Percentiles rank a stretch among this genome's conserved stretches.
Evolutionary conservation across 805 yeast species (phyloP).

Genomic region (Hanseniaspora lachancei): DNA sequence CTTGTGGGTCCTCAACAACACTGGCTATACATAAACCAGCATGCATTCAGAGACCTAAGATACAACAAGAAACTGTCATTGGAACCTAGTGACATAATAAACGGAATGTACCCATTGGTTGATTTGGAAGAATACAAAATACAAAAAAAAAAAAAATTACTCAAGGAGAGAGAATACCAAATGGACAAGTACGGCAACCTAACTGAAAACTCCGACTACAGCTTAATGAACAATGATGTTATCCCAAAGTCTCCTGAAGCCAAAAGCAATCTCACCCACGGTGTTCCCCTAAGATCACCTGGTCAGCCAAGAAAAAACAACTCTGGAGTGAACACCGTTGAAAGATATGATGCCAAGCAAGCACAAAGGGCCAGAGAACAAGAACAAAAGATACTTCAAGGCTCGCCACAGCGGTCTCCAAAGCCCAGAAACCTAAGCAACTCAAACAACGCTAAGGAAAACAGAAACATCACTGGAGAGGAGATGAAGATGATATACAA

Average conservation of each 20-base stretch:
- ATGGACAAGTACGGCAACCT: conserved; percentile 16
- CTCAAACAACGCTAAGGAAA: conserved; percentile 9
- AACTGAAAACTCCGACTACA: conserved; percentile 27
- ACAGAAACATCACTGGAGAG: conserved; percentile 2
- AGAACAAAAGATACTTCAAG: conserved; percentile 12
- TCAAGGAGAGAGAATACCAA: conserved; percentile 25
- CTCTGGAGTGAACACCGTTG: conserved; percentile 26
- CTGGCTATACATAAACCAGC: conserved; percentile 92
- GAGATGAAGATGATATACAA: conserved; percentile 12
- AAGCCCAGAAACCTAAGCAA: conserved; percentile 13
- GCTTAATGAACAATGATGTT: conserved; percentile 24
- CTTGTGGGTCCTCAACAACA: conserved; percentile 99
- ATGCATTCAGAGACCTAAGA: conserved; percentile 92
- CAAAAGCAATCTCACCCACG: conserved; percentile 40
- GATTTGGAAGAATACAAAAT: conserved; percentile 48
- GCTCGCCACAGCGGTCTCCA: conserved; percentile 11
- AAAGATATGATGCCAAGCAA: conserved; percentile 15
- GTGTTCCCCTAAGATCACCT: conserved; percentile 85
- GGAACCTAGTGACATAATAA: conserved; percentile 50
- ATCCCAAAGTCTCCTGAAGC: conserved; percentile 18
- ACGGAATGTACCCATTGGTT: conserved; percentile 52
- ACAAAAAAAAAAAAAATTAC: conserved; percentile 31
- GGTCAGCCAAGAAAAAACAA: conserved; percentile 82
- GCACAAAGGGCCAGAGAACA: conserved; percentile 11
- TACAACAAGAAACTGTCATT: conserved; percentile 74